Base-by-base conservation (phyloP, 441 rosid species). In the Rhodomyrtus psidioides region DNA sequence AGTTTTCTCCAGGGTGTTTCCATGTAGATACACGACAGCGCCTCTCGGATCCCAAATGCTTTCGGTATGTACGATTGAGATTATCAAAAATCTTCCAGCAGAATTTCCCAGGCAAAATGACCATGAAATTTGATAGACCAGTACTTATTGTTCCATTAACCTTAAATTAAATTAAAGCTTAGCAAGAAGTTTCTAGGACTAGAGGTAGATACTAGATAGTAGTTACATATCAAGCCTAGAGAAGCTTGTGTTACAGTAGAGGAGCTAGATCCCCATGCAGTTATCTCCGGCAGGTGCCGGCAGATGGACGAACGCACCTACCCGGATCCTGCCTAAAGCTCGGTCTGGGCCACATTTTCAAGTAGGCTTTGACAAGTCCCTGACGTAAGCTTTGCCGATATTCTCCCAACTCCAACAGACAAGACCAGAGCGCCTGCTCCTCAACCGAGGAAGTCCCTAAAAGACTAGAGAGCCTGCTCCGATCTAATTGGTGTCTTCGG, bases 401-500 rank as follows among this genome's bases (percentile, higher is more conserved):
- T 34, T 30, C 42, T 39, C 42, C 42, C n/a, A 39, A 2, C 7
- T 5, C 44, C 75, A 17, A 59, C 39, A 19, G 0, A 59, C 34
- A 59, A 59, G 70, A 59, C 19, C 70, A 27, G 70, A 59, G 75
- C 24, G 30, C 75, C 44, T 8, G 24, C 42, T 39, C 42, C 75
- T 62, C 12, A 23, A 30, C 44, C 0, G 3, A 30, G 75, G 44
- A 62, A 62, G 23, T 28, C 24, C 21, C 75, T 62, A 4, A 17
- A 62, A 44, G 17, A 26, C n/a, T n/a, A n/a, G n/a, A n/a, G n/a
- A n/a, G n/a, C n/a, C n/a, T n/a, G n/a, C n/a, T n/a, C 34, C 0
- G 83, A 93, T 58, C 91, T 88, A 17, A 51, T 19, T 54, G 94
- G 96, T 55, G 94, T 94, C 86, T 89, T 88, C n/a, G 89, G 88